Conservation (phyloP, 192 early-diverging fungal species). For the Coemansia sp. region DNA sequence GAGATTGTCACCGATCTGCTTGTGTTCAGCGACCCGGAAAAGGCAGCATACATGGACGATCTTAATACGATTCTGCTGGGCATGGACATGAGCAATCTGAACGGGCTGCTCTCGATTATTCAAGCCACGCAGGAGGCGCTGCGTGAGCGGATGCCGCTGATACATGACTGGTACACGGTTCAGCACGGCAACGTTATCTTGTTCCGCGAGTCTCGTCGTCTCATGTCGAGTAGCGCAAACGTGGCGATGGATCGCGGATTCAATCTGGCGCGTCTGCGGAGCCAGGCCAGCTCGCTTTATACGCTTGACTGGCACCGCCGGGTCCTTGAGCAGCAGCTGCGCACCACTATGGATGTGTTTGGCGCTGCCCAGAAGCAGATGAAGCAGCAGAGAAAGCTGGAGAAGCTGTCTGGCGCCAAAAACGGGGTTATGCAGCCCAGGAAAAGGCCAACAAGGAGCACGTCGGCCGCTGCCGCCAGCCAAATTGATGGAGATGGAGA, state of each 20-base stretch:
- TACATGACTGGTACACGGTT: conserved; percentile 50
- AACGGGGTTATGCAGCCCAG: neutral
- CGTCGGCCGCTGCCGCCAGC: neutral
- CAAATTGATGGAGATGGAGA: neutral
- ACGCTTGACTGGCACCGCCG: conserved; percentile 47
- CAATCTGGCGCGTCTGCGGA: conserved; percentile 17
- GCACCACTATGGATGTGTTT: conserved; percentile 54
- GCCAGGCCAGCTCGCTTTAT: conserved; percentile 33
- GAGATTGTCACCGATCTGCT: conserved; percentile 79
- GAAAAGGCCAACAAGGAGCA: neutral
- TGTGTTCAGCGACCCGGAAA: conserved; percentile 79
- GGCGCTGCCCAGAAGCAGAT: conserved; percentile 51
- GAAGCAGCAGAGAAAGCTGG: conserved; percentile 23
- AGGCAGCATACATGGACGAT: conserved; percentile 69
- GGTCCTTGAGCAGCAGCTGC: conserved; percentile 52
- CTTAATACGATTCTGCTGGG: conserved; percentile 78
- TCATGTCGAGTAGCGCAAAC: neutral
- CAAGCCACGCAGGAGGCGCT: conserved; percentile 47
- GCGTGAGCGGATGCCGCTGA: conserved; percentile 49
- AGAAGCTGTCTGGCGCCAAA: neutral
- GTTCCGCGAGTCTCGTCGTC: conserved; percentile 22
- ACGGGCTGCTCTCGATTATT: conserved; percentile 48
- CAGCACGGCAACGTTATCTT: conserved; percentile 38
- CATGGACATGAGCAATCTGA: conserved; percentile 74
- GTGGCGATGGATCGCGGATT: neutral